Percentiles rank a stretch among this genome's conserved stretches.
These are phyloP conservation scores for Rubus idaeus DNA, from an alignment of 306 rosid species.

Conservation along the genomic window DNA sequence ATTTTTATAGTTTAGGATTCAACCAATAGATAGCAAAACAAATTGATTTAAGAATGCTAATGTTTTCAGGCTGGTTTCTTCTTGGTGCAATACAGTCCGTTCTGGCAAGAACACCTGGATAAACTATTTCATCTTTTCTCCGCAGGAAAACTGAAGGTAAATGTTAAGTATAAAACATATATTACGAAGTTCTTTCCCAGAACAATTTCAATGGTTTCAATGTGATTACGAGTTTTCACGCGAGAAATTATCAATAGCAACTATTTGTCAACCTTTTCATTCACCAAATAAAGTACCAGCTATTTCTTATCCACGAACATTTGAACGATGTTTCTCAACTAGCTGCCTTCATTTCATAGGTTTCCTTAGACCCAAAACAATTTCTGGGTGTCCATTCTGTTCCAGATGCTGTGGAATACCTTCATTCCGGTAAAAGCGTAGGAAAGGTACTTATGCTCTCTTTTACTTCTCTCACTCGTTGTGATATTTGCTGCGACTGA, in stretches of 20 bases:
- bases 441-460: constrained; percentile 68
- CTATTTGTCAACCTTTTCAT: not conserved
- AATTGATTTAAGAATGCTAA: not conserved
- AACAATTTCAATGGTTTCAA: not conserved
- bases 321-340: not conserved
- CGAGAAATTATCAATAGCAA: too few species aligned
- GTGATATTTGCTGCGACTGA: not conserved
- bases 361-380: constrained; percentile 72
- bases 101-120: constrained; percentile 91
- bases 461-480: not conserved
- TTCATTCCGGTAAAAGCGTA: constrained; percentile 92
- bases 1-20: not conserved
- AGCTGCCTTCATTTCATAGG: constrained; percentile 39
- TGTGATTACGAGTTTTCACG: not conserved
- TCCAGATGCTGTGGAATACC: constrained; percentile 89
- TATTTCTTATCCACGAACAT: not conserved
- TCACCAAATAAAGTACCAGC: not conserved
- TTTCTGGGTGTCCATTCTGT: constrained; percentile 74
- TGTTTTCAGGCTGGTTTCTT: constrained; percentile 85
- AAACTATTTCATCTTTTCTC: constrained; percentile 61
- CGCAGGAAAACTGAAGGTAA: constrained; percentile 74
- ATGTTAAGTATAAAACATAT: not conserved
- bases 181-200: not conserved
- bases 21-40: not conserved
- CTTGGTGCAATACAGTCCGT: constrained; percentile 74